Base-by-base conservation (phyloP, 176 grass and related monocot species). In the Hordeum marinum region DNA sequence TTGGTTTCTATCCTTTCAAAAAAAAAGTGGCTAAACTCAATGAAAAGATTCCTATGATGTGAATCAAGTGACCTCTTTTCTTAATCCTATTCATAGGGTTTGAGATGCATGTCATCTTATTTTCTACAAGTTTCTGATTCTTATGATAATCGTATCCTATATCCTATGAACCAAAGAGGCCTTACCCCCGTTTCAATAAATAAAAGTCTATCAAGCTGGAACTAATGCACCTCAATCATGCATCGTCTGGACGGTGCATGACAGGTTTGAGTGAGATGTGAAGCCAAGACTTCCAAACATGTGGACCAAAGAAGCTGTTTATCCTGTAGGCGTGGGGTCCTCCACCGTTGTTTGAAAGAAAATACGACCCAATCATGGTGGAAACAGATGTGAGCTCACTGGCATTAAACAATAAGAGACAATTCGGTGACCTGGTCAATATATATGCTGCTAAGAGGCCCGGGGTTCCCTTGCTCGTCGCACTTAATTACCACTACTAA, bases 141-240 rank as follows among this genome's bases (percentile, higher is more conserved):
- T 29, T 29, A 29, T 29, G 29, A 29, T 29, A 29, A 29, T 29
- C 29, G 1, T 29, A 29, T 29, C 29, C 29, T 2, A 29, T 29
- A 29, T 29, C 29, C 29, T 29, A 29, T 29, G 29, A 29, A 29
- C 29, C 29, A 29, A 29, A 29, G 29, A 29, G 29, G 29, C 1
- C 29, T 29, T 29, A 29, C 29, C 43, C 3, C 43, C 43, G 12
- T 5, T 46, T 13, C 1, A 14, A 1, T 13, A 46, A 14, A 1
- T 13, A 46, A 14, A 46, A 52, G 48, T 52, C 48, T 52, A 15
- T 52, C 48, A 54, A 7, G 17, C 48, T 20, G 21, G 7, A 68
- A 85, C 23, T 27, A 72, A 27, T 14, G 34, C 46, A 31, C 23
- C 25, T 68, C 85, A 87, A 87, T 75, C 43, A 87, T 80, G 36